These are phyloP conservation scores for Epicoccum nigrum DNA, from an alignment of 2,329 filamentous ascomycete species.

Conservation along the genomic window DNA sequence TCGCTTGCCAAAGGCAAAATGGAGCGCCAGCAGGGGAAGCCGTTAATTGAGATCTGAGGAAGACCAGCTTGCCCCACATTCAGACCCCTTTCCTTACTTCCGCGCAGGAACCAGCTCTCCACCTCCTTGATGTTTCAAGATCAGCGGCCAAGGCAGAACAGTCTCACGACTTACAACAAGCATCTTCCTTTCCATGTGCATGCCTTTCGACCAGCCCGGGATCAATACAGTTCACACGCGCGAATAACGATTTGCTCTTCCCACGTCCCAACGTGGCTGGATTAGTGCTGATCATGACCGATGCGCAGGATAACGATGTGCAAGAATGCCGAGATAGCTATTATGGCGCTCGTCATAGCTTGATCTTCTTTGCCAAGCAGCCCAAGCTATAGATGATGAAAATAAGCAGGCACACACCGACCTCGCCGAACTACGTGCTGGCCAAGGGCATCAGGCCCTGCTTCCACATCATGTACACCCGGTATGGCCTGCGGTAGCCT, in stretches of 20 bases:
- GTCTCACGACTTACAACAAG: conserved; percentile 14
- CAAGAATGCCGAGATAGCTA: conserved; percentile 25
- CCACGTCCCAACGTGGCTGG: conserved; percentile 9
- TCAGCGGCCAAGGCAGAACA: conserved; percentile 8
- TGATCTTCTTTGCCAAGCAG: conserved; percentile 25
- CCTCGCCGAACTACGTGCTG: conserved; percentile 36
- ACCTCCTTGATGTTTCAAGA: conserved; percentile 25
- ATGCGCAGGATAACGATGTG: conserved; percentile 3
- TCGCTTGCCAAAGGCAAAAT: conserved; percentile 32
- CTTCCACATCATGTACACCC: conserved; percentile 15
- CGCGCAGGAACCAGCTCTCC: conserved; percentile 11
- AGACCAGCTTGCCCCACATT: conserved; percentile 41
- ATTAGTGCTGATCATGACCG: conserved; percentile 12
- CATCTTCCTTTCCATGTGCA: conserved; percentile 6
- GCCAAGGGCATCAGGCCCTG: conserved; percentile 24
- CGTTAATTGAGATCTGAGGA: conserved; percentile 42
- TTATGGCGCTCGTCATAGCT: conserved; percentile 30
- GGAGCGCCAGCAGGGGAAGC: conserved; percentile 37
- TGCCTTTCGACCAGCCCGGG: conserved; percentile 2
- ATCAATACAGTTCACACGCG: conserved; percentile 9
- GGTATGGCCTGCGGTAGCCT: conserved; percentile 13
- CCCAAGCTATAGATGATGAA: conserved; percentile 25
- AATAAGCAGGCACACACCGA: conserved; percentile 26
- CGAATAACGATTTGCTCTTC: conserved; percentile 14
- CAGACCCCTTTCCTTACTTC: conserved; percentile 27